Evolutionary conservation across 2,329 filamentous ascomycete genomes (phyloP).

Genomic region (Lachnellula occidentalis): DNA sequence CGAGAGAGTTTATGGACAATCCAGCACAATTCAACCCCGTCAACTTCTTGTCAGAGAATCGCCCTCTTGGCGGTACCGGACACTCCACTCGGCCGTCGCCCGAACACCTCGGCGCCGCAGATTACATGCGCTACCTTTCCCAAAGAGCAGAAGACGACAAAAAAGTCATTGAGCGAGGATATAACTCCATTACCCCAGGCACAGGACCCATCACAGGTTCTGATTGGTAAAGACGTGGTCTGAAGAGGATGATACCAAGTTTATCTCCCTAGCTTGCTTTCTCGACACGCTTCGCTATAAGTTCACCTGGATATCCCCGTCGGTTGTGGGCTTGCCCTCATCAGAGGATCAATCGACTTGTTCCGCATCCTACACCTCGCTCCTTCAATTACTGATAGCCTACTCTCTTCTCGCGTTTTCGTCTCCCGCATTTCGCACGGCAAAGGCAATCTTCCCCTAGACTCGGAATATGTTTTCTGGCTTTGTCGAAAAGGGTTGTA

Average conservation of each 20-base stretch:
- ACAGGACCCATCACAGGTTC: conserved; percentile 15
- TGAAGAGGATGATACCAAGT: not conserved
- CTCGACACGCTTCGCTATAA: not conserved
- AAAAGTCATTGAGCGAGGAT: conserved; percentile 14
- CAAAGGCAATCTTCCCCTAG: not conserved
- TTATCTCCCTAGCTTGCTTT: not conserved
- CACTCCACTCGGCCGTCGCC: conserved; percentile 1
- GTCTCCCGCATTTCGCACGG: not conserved
- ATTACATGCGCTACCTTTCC: conserved; percentile 22
- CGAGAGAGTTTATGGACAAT: not conserved
- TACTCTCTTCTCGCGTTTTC: not conserved
- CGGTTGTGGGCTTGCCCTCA: too few species aligned
- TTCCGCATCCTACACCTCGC: not conserved
- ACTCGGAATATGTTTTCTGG: not conserved
- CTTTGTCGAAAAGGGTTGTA: not conserved
- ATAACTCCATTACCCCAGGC: conserved; percentile 15
- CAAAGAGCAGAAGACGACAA: conserved; percentile 19
- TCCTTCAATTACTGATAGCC: not conserved
- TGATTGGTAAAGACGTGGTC: conserved; percentile 12
- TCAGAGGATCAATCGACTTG: too few species aligned
- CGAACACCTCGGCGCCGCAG: conserved; percentile 18
- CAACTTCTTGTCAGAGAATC: conserved; percentile 19
- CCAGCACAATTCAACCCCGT: not conserved
- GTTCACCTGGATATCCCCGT: too few species aligned
- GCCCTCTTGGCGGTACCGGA: conserved; percentile 10